Base-by-base conservation (phyloP, 2,329 filamentous ascomycete genomes). In the Dactylonectria estremocensis region DNA sequence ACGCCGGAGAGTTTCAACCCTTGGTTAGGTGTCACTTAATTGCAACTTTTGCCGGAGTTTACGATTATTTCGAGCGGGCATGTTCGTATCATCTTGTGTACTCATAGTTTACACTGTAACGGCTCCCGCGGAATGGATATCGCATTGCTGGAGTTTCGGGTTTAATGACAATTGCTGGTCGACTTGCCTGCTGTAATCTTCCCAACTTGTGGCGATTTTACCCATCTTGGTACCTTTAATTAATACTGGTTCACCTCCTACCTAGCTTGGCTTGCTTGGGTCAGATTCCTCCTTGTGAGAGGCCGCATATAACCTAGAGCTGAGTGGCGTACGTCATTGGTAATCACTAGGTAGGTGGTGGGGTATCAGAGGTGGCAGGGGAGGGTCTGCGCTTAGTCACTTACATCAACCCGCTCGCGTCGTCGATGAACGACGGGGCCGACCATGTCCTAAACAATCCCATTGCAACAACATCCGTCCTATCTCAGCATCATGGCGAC, bases 401-500 rank as follows among this genome's bases (percentile, higher is more conserved):
- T 46, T 28, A 53, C 50, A 35, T 14, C 50, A 35, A 53, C 50
- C 50, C 28, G 49, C 31, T 5, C n/a, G 22, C 48, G n/a, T 43
- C 40, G 48, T 60, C 46, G 65, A 62, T 61, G n/a, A 22, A 53
- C n/a, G 10, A 13, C 50, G 11, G 46, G 20, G 24, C 24, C 14
- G 50, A 35, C 31, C 11, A 18, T 11, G 50, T 33, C 50, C 33
- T 22, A 10, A 31, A 20, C 50, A 52, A 28, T 18, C 31, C 24
- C 24, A 18, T 52, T 52, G 28, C 20, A 53, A n/a, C 40, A n/a
- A 14, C 40, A 43, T 6, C 40, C n/a, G 40, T 28, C 40, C n/a
- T 43, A n/a, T n/a, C 6, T 43, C 40, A 14, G 22, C 53, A 67
- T 50, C 49, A 77, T 77, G 75, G 69, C 71, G 54, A 73, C 70